Evolutionary conservation across 2,329 filamentous ascomycete genomes (phyloP).

Genomic region (Reticulascus tulasneorum): DNA sequence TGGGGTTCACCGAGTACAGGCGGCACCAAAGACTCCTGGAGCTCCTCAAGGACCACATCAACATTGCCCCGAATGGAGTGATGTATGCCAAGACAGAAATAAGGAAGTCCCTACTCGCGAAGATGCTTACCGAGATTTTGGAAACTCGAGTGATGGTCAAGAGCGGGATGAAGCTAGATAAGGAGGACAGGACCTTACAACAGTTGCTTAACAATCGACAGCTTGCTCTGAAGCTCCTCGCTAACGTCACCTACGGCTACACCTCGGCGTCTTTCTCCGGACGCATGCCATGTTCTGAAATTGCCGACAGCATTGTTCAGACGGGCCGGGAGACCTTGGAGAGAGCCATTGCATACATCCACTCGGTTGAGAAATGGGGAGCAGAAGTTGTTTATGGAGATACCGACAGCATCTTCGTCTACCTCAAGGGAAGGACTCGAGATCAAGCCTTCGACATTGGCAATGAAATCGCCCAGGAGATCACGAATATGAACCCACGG

Average conservation of each 20-base stretch:
- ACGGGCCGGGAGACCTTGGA: slow-evolving; percentile 93
- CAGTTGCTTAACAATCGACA: slow-evolving; percentile 90
- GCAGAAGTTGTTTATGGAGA: slow-evolving; percentile 98
- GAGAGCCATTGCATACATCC: slow-evolving; percentile 87
- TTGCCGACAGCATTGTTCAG: slow-evolving; percentile 97
- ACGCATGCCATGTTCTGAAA: slow-evolving; percentile 95
- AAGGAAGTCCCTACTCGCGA: slow-evolving; percentile 85
- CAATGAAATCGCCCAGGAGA: slow-evolving; percentile 80
- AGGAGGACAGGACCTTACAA: slow-evolving; percentile 80
- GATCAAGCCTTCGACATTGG: slow-evolving; percentile 91
- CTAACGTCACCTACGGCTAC: slow-evolving; percentile 99
- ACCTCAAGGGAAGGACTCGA: slow-evolving; percentile 80
- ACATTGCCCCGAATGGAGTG: slow-evolving; percentile 92
- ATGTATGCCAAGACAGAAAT: slow-evolving; percentile 87
- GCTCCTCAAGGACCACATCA: slow-evolving; percentile 79
- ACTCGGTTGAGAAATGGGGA: slow-evolving; percentile 80
- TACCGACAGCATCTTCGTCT: slow-evolving; percentile 90
- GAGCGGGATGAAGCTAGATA: slow-evolving; percentile 90
- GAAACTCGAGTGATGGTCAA: slow-evolving; percentile 98
- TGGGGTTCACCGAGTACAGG: slow-evolving; percentile 88
- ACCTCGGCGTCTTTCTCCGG: slow-evolving; percentile 96
- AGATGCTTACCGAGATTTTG: slow-evolving; percentile 94
- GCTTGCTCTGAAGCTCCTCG: slow-evolving; percentile 88
- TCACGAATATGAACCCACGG: slow-evolving; percentile 85
- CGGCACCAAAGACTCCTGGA: slow-evolving; percentile 71